Percentiles rank a stretch among this genome's conserved stretches.
phyloP scores from a whole-genome alignment of 192 early-diverging fungal genomes.

The Dissophora ornata region DNA sequence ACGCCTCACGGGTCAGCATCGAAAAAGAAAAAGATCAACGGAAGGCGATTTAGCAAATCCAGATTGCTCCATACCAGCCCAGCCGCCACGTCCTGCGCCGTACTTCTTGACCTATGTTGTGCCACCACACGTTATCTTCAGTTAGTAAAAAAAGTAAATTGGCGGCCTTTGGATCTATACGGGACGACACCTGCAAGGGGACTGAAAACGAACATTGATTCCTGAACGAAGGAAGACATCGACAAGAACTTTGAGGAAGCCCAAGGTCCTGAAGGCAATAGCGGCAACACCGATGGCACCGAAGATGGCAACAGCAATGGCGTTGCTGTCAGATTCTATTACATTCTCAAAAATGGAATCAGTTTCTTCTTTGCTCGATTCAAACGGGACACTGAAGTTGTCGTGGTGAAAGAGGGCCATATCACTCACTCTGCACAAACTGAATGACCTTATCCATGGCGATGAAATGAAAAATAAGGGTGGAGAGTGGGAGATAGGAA shows the following conservation, averaged over 20 bases:
- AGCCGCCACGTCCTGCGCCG: slow-evolving; percentile 47
- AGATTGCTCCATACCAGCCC: slow-evolving; percentile 52
- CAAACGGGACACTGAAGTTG: too few relatives aligned
- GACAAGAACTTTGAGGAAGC: slow-evolving; percentile 57
- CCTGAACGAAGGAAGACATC: slow-evolving; percentile 58
- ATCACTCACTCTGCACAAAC: slow-evolving; percentile 47
- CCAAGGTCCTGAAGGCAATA: slow-evolving; percentile 46
- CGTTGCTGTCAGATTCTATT: slow-evolving; percentile 44
- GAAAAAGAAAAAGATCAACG: too few relatives aligned
- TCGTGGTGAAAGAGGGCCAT: too few relatives aligned
- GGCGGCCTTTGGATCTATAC: too few relatives aligned
- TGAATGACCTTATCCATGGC: slow-evolving; percentile 45
- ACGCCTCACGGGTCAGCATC: too few relatives aligned
- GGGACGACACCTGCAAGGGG: too few relatives aligned
- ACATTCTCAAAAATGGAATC: not conserved
- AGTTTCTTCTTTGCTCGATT: too few relatives aligned
- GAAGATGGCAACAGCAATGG: slow-evolving; percentile 45
- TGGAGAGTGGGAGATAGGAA: not conserved
- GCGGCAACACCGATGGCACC: slow-evolving; percentile 48
- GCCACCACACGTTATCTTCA: not conserved
- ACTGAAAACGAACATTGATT: slow-evolving; percentile 57
- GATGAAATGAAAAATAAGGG: not conserved
- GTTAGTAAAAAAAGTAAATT: too few relatives aligned
- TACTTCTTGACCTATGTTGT: slow-evolving; percentile 44
- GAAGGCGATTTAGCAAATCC: too few relatives aligned